These are phyloP conservation scores for Claviceps sp. DNA, from an alignment of 2,329 filamentous ascomycete genomes.

Conservation along the genomic window DNA sequence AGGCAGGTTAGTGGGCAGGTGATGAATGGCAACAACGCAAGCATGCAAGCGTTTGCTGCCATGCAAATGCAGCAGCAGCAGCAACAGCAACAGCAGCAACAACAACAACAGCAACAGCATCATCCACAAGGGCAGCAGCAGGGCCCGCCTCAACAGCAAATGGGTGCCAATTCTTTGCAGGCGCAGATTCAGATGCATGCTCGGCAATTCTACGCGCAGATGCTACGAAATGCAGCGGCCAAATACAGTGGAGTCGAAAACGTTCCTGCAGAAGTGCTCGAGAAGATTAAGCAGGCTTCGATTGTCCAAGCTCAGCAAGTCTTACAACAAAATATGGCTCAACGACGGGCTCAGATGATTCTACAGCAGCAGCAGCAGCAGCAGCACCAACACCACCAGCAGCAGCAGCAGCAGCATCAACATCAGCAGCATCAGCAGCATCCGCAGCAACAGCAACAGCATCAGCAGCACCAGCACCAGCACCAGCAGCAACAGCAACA, in stretches of 20 bases:
- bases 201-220: constrained; percentile 24
- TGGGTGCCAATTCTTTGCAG: constrained; percentile 15
- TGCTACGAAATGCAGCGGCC: constrained; percentile 19
- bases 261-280: constrained; percentile 32
- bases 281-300: constrained; percentile 31
- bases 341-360: constrained; percentile 18
- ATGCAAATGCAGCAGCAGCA: constrained; percentile 23
- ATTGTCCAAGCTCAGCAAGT: constrained; percentile 22
- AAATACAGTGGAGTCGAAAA: constrained; percentile 29
- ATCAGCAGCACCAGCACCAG: neutral
- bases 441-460: neutral
- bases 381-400: constrained; percentile 17
- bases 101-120: constrained; percentile 18
- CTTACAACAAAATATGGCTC: constrained; percentile 19
- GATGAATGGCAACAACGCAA: constrained; percentile 26
- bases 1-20: constrained; percentile 25
- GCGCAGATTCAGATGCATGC: constrained; percentile 21
- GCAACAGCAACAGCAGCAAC: too few relatives aligned
- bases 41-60: constrained; percentile 25
- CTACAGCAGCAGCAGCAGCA: constrained; percentile 25
- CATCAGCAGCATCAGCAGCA: neutral
- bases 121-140: constrained; percentile 14
- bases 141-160: constrained; percentile 16
- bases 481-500: neutral
- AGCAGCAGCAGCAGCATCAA: neutral